Conservation (phyloP, 1,139 yeast species). For the Blastobotrys malaysiensis region DNA sequence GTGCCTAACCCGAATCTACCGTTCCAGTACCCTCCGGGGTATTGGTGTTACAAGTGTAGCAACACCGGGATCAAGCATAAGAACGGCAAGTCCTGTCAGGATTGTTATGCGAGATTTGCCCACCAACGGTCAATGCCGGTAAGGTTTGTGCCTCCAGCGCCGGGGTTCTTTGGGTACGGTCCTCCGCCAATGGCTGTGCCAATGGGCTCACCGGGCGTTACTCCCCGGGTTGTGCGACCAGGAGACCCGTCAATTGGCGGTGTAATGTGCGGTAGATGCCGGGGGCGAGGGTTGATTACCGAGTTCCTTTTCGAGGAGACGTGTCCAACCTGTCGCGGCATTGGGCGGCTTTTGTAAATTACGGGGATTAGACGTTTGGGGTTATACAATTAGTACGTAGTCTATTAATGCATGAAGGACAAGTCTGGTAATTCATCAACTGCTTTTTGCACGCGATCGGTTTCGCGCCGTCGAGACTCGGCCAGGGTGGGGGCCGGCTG, state of each 20-base stretch:
- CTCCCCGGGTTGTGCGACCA: conserved; percentile 46
- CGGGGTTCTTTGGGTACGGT: conserved; percentile 11
- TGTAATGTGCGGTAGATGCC: conserved; percentile 65
- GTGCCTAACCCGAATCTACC: conserved; percentile 36
- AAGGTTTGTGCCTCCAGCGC: conserved; percentile 8
- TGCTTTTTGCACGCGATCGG: conserved; percentile 19
- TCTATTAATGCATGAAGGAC: conserved; percentile 15
- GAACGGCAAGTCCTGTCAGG: conserved; percentile 62
- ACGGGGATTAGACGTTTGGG: not conserved
- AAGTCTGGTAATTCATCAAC: conserved; percentile 26
- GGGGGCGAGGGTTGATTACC: conserved; percentile 59
- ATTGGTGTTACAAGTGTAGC: conserved; percentile 61
- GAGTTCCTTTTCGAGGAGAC: conserved; percentile 26
- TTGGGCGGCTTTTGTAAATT: conserved; percentile 45
- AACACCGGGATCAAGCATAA: conserved; percentile 69
- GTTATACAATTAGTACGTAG: conserved; percentile 8
- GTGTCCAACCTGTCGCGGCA: conserved; percentile 51
- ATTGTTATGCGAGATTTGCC: conserved; percentile 66
- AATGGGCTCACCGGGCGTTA: conserved; percentile 37
- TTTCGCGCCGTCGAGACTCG: conserved; percentile 18
- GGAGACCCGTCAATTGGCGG: conserved; percentile 90
- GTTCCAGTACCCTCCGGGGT: conserved; percentile 61
- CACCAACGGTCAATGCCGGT: conserved; percentile 25
- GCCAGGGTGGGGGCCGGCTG: conserved; percentile 18
- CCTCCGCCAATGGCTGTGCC: conserved; percentile 1